Evolutionary conservation across 345 rosid genomes (phyloP), one percentile per base, ranked within the genome.

Genomic region (Pistacia integerrima): DNA sequence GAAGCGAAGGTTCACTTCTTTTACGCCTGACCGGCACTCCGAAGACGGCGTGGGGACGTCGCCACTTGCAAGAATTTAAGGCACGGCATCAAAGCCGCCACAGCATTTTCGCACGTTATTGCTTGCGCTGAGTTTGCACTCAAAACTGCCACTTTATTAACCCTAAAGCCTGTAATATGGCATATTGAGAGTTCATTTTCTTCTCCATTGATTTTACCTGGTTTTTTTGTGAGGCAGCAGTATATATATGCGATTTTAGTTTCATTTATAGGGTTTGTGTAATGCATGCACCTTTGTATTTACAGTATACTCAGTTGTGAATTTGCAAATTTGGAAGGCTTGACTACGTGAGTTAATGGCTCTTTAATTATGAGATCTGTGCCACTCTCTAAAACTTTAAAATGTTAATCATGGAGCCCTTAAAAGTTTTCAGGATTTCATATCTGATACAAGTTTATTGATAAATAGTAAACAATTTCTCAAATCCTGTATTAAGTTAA

Each of bases 1-100:
- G 79, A 77, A 69, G 14, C 44, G 25, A 64, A n/a, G 14, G 52
- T 66, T 44, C 65, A 77, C 38, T 7, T 18, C 56, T 48, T 20
- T 13, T 28, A 72, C 67, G 3, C 62, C 72, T 3, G 9, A 5
- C 14, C 72, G 71, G 68, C 76, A 77, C 22, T 59, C 16, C 11
- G 3, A 33, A 4, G 1, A 69, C 70, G 0, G 25, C 25, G 25
- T 25, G 25, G 25, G 25, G 25, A 25, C 25, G 25, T 25, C 25
- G 25, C 25, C 25, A 25, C 25, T 25, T 10, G 14, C 75, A 77
- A 41, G 71, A 33, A 77, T 1, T 57, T 65, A 33, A 7, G 3
- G 52, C 73, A 72, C 6, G 72, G 81, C 59, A 17, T 54, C 80
- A 77, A 2, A 5, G 25, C 10, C 17, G 28, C 5, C 20, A 35